Conservation (phyloP, 140 eudicot genomes). For the Ambrosia hybrid region DNA sequence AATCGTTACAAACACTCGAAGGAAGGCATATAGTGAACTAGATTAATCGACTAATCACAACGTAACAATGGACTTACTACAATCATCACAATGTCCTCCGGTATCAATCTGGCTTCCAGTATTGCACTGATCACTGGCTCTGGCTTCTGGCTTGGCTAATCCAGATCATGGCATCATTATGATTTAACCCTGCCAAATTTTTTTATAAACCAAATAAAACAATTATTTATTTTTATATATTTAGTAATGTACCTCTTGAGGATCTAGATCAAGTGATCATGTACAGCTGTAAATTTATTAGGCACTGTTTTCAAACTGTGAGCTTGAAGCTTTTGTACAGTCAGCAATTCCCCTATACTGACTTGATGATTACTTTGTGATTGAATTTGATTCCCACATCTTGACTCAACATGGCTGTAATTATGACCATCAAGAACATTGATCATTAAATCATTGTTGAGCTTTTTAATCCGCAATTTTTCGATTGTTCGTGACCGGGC, state of each 20-base stretch:
- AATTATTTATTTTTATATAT: neutral
- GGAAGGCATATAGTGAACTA: slow-evolving; percentile 7
- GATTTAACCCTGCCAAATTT: slow-evolving; percentile 19
- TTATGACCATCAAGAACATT: no score
- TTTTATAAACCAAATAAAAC: neutral
- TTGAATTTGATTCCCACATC: slow-evolving; percentile 3
- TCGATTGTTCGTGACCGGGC: slow-evolving; percentile 56
- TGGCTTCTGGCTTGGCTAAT: slow-evolving; percentile 6
- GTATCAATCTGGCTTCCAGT: neutral
- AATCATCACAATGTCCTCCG: slow-evolving; percentile 9
- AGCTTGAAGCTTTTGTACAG: slow-evolving; percentile 16
- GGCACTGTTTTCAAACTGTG: no score
- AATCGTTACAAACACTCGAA: slow-evolving; percentile 17
- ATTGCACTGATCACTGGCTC: slow-evolving; percentile 19
- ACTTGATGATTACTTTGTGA: slow-evolving; percentile 21
- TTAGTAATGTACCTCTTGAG: slow-evolving; percentile 19
- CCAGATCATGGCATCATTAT: slow-evolving; percentile 12
- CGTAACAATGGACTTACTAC: slow-evolving; percentile 26
- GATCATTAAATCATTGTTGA: neutral
- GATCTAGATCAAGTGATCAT: slow-evolving; percentile 17
- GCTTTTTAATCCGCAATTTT: slow-evolving; percentile 29
- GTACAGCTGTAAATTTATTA: neutral
- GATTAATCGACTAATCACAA: neutral
- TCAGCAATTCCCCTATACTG: slow-evolving; percentile 24
- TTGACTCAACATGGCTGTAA: slow-evolving; percentile 5